Evolutionary conservation across 805 yeast species (phyloP).

Genomic region (Zygosaccharomyces pseudorouxii): DNA sequence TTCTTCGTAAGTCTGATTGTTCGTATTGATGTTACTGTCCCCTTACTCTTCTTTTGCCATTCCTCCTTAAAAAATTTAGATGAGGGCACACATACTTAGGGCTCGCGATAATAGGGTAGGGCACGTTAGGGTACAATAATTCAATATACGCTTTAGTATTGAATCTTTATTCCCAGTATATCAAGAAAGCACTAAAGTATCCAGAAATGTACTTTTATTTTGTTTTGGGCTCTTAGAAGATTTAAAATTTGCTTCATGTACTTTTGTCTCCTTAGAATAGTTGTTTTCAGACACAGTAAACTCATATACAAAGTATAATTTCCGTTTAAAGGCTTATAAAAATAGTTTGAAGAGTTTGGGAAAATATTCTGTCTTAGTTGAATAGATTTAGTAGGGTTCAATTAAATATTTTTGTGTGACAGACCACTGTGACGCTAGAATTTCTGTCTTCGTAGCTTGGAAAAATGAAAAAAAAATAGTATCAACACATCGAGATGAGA

Average conservation of each 20-base stretch:
- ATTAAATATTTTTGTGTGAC: constrained; percentile 1
- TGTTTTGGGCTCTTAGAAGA: no score
- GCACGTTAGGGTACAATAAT: background rate
- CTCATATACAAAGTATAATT: no score
- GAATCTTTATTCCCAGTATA: no score
- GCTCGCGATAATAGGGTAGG: background rate
- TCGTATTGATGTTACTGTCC: constrained; percentile 5
- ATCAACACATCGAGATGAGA: background rate
- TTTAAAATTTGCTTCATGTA: no score
- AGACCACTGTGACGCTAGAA: constrained; percentile 3
- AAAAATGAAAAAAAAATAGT: constrained; percentile 1
- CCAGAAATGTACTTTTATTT: no score
- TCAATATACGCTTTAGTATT: background rate
- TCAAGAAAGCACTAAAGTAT: no score
- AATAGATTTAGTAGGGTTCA: constrained; percentile 1
- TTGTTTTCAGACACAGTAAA: no score
- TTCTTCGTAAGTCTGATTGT: background rate
- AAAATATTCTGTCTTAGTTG: constrained; percentile 9
- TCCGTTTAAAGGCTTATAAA: background rate
- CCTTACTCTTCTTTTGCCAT: constrained; percentile 10
- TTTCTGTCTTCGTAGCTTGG: constrained; percentile 7
- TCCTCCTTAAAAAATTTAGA: constrained; percentile 8
- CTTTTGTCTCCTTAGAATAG: no score
- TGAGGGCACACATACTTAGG: background rate
- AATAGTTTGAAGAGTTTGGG: background rate